A percentile compares a stretch with the other conserved stretches of the same genome.
Conservation (phyloP, 371 early-diverging fungal species). For the Mortierella sp. region DNA sequence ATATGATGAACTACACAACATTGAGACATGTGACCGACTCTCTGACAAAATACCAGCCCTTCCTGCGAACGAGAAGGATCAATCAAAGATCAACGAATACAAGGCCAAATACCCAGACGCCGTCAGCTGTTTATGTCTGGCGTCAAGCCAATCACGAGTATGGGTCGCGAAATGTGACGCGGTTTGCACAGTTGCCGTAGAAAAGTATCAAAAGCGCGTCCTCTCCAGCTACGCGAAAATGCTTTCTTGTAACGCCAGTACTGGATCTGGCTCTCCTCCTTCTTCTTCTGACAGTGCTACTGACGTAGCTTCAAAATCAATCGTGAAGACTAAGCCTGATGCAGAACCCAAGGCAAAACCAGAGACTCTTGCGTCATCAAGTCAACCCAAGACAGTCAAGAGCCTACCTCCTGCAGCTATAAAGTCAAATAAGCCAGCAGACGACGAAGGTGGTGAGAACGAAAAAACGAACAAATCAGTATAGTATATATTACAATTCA, state of each 20-base stretch:
- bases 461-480: neutral
- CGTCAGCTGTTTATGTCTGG: slow-evolving; percentile 23
- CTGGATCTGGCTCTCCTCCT: neutral
- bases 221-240: neutral
- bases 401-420: too few species aligned
- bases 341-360: neutral
- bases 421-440: too few species aligned
- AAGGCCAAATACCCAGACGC: slow-evolving; percentile 13
- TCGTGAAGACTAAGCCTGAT: neutral
- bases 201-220: neutral
- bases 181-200: slow-evolving; percentile 7
- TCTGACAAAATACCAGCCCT: neutral
- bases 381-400: too few species aligned
- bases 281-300: neutral
- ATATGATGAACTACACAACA: slow-evolving; percentile 55
- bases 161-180: slow-evolving; percentile 15
- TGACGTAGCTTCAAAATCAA: neutral
- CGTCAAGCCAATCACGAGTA: neutral
- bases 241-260: slow-evolving; percentile 6
- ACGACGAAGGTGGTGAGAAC: too few species aligned
- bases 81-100: slow-evolving; percentile 13
- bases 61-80: neutral
- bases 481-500: too few species aligned
- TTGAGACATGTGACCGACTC: slow-evolving; percentile 59
- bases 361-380: too few species aligned